These are phyloP conservation scores for Dianthus caryophyllus DNA, from an alignment of 148 eudicot species.

Conservation along the genomic window DNA sequence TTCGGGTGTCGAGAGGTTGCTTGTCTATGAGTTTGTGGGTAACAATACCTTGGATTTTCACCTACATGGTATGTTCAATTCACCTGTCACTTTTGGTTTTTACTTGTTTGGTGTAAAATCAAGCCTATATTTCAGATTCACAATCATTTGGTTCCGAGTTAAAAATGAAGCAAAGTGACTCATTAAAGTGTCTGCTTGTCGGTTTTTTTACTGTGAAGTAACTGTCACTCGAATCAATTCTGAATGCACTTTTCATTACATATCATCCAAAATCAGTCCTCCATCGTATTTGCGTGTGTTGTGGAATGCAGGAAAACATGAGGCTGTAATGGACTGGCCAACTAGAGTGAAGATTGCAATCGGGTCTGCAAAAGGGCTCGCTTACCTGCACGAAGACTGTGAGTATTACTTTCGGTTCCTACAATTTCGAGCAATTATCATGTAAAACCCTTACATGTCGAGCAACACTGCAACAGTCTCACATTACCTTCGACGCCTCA, in stretches of 20 bases:
- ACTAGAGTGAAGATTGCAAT: conserved; percentile 46
- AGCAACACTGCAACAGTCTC: too few species aligned
- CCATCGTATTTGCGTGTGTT: neutral
- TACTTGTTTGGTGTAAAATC: neutral
- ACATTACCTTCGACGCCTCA: too few species aligned
- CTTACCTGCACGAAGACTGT: conserved; percentile 62
- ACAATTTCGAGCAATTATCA: too few species aligned
- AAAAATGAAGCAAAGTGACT: too few species aligned
- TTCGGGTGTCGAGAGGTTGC: conserved; percentile 40
- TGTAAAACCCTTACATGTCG: too few species aligned
- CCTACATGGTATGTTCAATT: conserved; percentile 37
- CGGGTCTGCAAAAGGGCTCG: conserved; percentile 50
- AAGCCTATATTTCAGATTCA: neutral
- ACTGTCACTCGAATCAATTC: too few species aligned
- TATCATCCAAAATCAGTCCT: neutral
- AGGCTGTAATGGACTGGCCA: conserved; percentile 42
- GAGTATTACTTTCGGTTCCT: conserved; percentile 19
- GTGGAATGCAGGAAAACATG: conserved; percentile 28
- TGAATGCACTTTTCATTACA: too few species aligned
- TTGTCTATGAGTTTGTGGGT: conserved; percentile 48
- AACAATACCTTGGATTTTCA: conserved; percentile 49
- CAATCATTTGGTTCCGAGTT: too few species aligned
- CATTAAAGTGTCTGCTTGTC: too few species aligned
- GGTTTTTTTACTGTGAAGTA: too few species aligned
- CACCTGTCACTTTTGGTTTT: neutral